phyloP scores from a whole-genome alignment of 257 asterid genomes.

The Gentiana macrophylla region DNA sequence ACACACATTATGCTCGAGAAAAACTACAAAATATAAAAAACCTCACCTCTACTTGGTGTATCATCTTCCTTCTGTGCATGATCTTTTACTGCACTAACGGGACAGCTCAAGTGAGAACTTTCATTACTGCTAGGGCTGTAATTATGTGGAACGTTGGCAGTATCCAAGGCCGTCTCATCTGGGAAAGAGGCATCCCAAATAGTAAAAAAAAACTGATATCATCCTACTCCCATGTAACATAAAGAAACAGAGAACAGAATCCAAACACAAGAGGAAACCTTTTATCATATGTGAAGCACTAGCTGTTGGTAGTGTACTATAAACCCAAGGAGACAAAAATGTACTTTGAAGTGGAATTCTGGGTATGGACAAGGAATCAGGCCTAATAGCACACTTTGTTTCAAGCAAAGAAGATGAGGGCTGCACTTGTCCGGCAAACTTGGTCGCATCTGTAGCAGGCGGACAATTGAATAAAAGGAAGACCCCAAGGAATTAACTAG shows the following conservation, averaged over 20 bases:
- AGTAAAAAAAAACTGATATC: background rate
- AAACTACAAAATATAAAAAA: background rate
- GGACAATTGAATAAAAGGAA: conserved; percentile 5
- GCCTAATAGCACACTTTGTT: conserved; percentile 28
- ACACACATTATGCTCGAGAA: too few relatives aligned
- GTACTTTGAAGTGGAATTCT: conserved; percentile 24
- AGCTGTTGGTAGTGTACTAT: conserved; percentile 29
- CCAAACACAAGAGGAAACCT: conserved; percentile 26
- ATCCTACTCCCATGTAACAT: background rate
- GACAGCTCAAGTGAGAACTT: conserved; percentile 32
- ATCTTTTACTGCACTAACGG: conserved; percentile 20
- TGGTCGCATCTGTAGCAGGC: conserved; percentile 26
- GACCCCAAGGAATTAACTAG: background rate
- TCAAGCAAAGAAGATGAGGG: conserved; percentile 40
- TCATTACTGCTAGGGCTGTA: conserved; percentile 63
- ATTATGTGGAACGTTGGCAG: conserved; percentile 21
- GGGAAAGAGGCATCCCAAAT: conserved; percentile 5
- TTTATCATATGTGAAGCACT: conserved; percentile 20
- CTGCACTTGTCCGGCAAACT: conserved; percentile 31
- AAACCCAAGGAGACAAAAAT: conserved; percentile 42
- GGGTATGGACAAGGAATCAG: conserved; percentile 38
- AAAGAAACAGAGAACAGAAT: background rate
- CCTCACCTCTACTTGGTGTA: conserved; percentile 41
- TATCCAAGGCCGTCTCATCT: conserved; percentile 42
- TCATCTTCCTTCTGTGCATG: conserved; percentile 23